Evolutionary conservation across 192 early-diverging fungal genomes (phyloP), one percentile per base, ranked within the genome.

Genomic region (Geosiphon pyriformis): DNA sequence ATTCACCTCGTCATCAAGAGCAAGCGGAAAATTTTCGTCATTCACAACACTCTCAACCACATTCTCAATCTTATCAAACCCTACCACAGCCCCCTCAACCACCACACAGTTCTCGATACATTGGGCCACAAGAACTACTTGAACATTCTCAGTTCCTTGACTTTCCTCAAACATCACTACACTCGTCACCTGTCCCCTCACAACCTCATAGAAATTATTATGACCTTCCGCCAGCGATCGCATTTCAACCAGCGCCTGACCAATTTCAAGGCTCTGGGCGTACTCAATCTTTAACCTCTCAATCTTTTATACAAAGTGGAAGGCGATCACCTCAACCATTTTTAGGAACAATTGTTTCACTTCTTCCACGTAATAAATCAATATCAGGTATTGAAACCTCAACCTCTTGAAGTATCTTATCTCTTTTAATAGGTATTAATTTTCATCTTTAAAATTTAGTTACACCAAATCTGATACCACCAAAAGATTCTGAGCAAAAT

Each of bases 401-500:
- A 30, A 17, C 4, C 26, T 31, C 31, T 57, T 17, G 31, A 30
- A 31, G 17, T n/a, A 11, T 57, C 6, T 25, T 31, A 33, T 23
- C n/a, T 1, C n/a, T 57, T 8, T 31, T 33, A 17, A 2, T 20
- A 55, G 20, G 23, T 31, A 34, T 17, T 46, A 46, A 17, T 30
- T 18, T 26, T 22, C 27, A 23, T 62, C 31, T 46, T 22, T 62
- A 50, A 11, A 49, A 49, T 62, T 49, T 62, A 62, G 60, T 27
- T 46, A 48, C 60, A 25, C 49, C 60, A 32, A 62, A 62, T 62
- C 46, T 62, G 15, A 57, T 57, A 30, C 20, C 23, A 26, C 60
- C 60, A 52, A 35, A 30, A 33, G 23, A 52, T 52, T 31, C 61
- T 1, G 49, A 64, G 26, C 31, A 64, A 10, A 49, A 49, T 6